Base-by-base conservation (phyloP, 495 filamentous ascomycete species). In the Hyphodiscus hymeniophilus region DNA sequence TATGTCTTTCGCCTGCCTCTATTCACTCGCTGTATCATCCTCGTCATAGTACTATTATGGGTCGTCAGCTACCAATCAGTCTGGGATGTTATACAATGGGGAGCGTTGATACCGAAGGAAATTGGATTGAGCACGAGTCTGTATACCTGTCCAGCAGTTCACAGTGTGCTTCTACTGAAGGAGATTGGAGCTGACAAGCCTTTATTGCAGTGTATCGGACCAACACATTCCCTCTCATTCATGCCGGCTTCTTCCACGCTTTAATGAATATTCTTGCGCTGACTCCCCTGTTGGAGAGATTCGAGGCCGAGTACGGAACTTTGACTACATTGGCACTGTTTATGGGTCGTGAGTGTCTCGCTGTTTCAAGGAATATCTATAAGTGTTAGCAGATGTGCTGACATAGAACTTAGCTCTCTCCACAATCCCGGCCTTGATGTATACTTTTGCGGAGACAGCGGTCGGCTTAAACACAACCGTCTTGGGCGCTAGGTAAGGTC, bases 301-400 rank as follows among this genome's bases (percentile, higher is more conserved):
- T 97, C 62, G 92, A 98, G 66, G 71, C 79, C n/a, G 91, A 95
- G 60, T 75, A 92, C 67, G 92, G 92, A 21, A 95, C 90, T n/a
- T 68, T 96, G 55, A 82, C 84, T 21, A 79, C 88, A 16, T 57
- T 91, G 39, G 76, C 85, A 30, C 71, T 97, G 56, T 94, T 97
- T 63, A 73, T 89, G 53, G 94, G 92, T 41, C 87, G 89, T 94
- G 73, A 71, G 89, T 80, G 54, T 18, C 11, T 32, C 36, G 17
- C 8, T 15, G 28, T 15, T 8, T 16, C 15, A 16, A 2, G 16
- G 16, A 28, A 15, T 22, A 20, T 39, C 12, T 3, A 18, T 24
- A 41, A 10, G n/a, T 23, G n/a, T 15, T 41, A 3, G 24, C 42
- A 38, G 28, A 30, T 4, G 10, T 45, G 28, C 35, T 65, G 30